Evolutionary conservation across 2,329 filamentous ascomycete species (phyloP).

Genomic region (Clonostachys byssicola): DNA sequence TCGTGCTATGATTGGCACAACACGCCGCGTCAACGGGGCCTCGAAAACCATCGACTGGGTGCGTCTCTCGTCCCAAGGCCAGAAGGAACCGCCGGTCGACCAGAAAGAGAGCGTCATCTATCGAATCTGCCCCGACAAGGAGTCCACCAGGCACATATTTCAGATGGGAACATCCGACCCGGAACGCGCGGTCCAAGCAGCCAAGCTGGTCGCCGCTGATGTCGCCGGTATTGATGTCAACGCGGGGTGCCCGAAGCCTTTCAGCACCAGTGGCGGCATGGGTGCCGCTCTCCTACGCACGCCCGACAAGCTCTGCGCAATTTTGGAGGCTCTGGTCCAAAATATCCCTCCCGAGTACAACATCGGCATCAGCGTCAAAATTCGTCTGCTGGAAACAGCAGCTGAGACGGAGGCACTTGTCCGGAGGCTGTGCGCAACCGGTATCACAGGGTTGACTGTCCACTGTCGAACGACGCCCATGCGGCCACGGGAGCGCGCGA

Average conservation of each 20-base stretch:
- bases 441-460: constrained; percentile 87
- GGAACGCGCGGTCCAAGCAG: constrained; percentile 76
- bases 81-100: constrained; percentile 50
- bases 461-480: constrained; percentile 97
- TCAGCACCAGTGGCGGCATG: constrained; percentile 92
- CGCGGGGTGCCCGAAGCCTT: constrained; percentile 96
- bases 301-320: constrained; percentile 78
- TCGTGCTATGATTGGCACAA: constrained; percentile 83
- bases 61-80: constrained; percentile 67
- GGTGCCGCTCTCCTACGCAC: constrained; percentile 84
- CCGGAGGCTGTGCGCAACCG: constrained; percentile 72
- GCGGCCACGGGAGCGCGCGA: constrained; percentile 83
- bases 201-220: constrained; percentile 77
- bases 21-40: constrained; percentile 68
- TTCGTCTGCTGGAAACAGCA: constrained; percentile 76
- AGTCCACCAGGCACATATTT: constrained; percentile 75
- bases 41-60: constrained; percentile 84
- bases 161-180: constrained; percentile 89
- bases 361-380: constrained; percentile 97
- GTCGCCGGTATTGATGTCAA: constrained; percentile 96
- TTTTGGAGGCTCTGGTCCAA: constrained; percentile 76
- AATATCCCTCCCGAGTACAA: constrained; percentile 73
- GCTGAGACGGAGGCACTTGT: constrained; percentile 77
- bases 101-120: constrained; percentile 70
- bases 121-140: constrained; percentile 73